Evolutionary conservation across 805 yeast genomes (phyloP).

Genomic region (Scheffersomyces amazonensis): DNA sequence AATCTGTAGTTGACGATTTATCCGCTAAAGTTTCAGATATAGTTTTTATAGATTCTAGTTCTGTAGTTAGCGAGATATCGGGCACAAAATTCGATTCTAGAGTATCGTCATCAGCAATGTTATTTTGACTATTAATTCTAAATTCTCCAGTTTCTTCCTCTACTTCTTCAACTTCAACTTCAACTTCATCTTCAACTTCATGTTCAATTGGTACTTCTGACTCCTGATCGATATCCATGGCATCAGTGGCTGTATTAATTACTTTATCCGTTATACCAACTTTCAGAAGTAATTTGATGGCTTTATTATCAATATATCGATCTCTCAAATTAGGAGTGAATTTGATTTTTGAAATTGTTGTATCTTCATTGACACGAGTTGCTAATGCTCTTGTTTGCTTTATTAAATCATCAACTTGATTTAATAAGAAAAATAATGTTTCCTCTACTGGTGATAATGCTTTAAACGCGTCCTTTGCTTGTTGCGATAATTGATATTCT

Average conservation of each 20-base stretch:
- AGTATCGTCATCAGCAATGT: neutral
- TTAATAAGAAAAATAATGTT: conserved; percentile 41
- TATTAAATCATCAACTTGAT: conserved; percentile 40
- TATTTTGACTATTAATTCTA: neutral
- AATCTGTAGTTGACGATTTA: too few species aligned
- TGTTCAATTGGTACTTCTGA: neutral
- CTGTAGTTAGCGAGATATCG: neutral
- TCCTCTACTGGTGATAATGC: conserved; percentile 46
- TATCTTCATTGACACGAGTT: conserved; percentile 19
- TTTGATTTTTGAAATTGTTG: conserved; percentile 15
- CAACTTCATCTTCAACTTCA: neutral
- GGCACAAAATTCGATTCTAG: neutral
- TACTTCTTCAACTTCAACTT: neutral
- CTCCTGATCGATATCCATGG: neutral
- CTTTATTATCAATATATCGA: conserved; percentile 36
- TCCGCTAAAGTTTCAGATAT: neutral
- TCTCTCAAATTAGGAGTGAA: conserved; percentile 35
- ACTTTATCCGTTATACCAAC: conserved; percentile 14
- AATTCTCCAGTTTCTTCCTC: neutral
- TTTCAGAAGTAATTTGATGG: conserved; percentile 27
- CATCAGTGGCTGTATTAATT: neutral
- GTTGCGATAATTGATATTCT: conserved; percentile 15
- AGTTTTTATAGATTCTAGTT: neutral
- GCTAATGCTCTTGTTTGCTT: conserved; percentile 24
- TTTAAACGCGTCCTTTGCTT: conserved; percentile 23